Evolutionary conservation across 2,329 filamentous ascomycete species (phyloP).

Genomic region (Xylariaceae sp.): DNA sequence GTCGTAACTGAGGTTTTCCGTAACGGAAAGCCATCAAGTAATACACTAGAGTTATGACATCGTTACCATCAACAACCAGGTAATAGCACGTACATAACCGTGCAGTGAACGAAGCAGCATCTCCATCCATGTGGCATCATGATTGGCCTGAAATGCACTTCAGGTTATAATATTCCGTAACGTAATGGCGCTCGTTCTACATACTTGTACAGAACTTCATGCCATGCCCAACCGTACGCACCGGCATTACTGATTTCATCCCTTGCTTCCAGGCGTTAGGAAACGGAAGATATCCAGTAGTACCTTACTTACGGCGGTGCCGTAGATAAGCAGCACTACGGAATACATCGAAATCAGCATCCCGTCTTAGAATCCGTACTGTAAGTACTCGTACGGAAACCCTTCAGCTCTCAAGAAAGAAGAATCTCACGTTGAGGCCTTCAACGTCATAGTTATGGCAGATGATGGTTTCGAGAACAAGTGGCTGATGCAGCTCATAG

Average conservation of each 20-base stretch:
- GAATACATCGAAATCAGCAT: no score
- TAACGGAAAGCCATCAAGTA: no score
- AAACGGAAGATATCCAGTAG: not conserved
- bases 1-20: no score
- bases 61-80: no score
- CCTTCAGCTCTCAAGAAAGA: not conserved
- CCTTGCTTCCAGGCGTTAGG: not conserved
- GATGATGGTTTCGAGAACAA: not conserved
- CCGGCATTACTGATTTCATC: not conserved
- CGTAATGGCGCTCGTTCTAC: not conserved
- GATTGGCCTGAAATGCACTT: not conserved
- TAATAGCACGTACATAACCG: no score
- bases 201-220: no score
- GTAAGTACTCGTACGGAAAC: no score
- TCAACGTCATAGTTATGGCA: not conserved
- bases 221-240: not conserved
- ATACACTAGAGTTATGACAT: no score
- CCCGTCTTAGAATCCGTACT: no score
- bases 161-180: not conserved
- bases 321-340: no score
- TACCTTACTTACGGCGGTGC: no score
- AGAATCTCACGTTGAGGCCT: not conserved
- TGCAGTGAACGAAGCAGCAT: no score
- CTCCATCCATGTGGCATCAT: not conserved
- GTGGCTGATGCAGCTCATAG: not conserved